These are phyloP conservation scores for Phylloporus sp. DNA, from an alignment of 768 basidiomycete species.

Conservation along the genomic window DNA sequence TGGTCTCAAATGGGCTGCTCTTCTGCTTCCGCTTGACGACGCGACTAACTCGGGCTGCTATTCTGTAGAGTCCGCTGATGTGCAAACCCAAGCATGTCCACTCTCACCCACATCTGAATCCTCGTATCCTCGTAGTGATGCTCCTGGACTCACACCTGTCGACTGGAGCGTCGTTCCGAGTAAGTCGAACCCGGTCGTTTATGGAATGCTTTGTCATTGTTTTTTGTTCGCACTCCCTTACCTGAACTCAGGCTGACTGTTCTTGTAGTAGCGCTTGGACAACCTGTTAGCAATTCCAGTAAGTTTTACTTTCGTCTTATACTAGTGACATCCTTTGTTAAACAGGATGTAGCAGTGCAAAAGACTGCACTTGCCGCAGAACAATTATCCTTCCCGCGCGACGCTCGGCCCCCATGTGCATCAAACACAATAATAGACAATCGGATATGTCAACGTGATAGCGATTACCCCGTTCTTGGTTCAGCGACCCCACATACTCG, in stretches of 20 bases:
- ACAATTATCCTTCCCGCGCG: not conserved
- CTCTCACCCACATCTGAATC: not conserved
- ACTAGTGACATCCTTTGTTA: not conserved
- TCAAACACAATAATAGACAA: not conserved
- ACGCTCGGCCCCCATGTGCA: not conserved
- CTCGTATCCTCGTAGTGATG: not conserved
- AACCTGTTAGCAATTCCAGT: not conserved
- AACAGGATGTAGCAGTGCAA: not conserved
- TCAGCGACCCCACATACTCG: not conserved
- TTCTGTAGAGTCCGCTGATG: constrained; percentile 11
- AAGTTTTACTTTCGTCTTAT: constrained; percentile 1
- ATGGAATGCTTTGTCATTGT: not conserved
- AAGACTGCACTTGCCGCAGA: constrained; percentile 1
- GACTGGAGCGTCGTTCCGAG: constrained; percentile 11
- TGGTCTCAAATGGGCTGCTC: not conserved
- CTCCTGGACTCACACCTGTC: constrained; percentile 1
- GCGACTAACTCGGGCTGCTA: not conserved
- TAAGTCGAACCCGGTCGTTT: not conserved
- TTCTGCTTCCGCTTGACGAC: not conserved
- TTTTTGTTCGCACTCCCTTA: not conserved
- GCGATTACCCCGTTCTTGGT: not conserved
- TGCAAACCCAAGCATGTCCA: constrained; percentile 11
- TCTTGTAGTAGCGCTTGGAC: constrained; percentile 1
- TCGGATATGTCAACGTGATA: not conserved
- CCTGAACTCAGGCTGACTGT: not conserved